Evolutionary conservation across 257 asterid genomes (phyloP), one percentile per base, ranked within the genome.

Genomic region (Schizonepeta tenuifolia): DNA sequence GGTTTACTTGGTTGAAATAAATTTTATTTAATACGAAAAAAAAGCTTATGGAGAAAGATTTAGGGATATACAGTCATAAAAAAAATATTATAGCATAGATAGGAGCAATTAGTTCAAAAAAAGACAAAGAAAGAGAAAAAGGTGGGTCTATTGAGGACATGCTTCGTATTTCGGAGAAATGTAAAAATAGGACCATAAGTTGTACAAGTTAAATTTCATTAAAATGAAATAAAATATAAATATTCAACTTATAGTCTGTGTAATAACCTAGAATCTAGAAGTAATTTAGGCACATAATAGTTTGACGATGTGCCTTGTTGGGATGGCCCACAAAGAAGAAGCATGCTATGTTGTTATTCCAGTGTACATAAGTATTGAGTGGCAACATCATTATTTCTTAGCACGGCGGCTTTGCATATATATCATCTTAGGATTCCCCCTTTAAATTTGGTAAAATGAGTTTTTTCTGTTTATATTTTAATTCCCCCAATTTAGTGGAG

Each of bases 301-400:
- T 14, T 28, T 31, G 53, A 50, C 43, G 12, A 69, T 33, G 66
- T 59, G 57, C 26, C 21, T 61, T 20, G 24, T 35, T 69, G 71
- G 51, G 46, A 61, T 69, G 83, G 35, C 20, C 69, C 80, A 71
- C 65, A 17, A 6, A 9, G 26, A 70, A 57, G 41, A 54, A 67
- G 81, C 80, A 72, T 68, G 82, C 79, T 33, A 51, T 40, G n/a
- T n/a, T 73, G 68, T 72, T 18, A 12, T 65, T 58, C 33, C 28
- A 51, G 35, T 66, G 72, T 65, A 24, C 56, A 24, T 66, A 15
- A n/a, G n/a, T 66, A 28, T 61, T 57, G 73, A 62, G 78, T 76
- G 79, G 73, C 50, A 72, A 80, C 78, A 80, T 71, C 65, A 72
- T 76, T 69, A 80, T 72, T 67, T 73, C 17, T n/a, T 53, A 44